These are phyloP conservation scores for Pseudogymnoascus sp. DNA, from an alignment of 2,329 filamentous ascomycete species.

Conservation along the genomic window DNA sequence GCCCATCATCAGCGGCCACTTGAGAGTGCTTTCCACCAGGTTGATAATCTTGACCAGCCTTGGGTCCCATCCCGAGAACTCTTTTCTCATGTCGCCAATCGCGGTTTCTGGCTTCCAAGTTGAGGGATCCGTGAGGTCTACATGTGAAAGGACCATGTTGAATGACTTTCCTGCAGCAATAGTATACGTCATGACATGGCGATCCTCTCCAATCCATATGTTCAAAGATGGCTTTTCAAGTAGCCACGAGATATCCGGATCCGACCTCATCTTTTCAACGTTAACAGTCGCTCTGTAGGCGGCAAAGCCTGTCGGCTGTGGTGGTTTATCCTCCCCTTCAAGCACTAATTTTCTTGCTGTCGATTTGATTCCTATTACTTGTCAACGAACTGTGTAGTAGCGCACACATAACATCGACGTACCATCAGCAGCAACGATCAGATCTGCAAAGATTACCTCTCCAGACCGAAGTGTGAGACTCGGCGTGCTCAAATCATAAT, in stretches of 20 bases:
- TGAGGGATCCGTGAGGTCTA: slow-evolving; percentile 30
- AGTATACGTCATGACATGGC: slow-evolving; percentile 39
- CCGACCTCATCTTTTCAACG: slow-evolving; percentile 29
- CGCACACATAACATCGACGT: background rate
- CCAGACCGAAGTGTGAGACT: slow-evolving; percentile 23
- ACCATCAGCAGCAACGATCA: slow-evolving; percentile 34
- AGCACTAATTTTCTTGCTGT: slow-evolving; percentile 19
- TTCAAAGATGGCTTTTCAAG: slow-evolving; percentile 30
- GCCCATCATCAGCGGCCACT: slow-evolving; percentile 9
- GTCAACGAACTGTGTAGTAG: background rate
- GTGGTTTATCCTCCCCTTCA: slow-evolving; percentile 26
- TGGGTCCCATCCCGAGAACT: slow-evolving; percentile 30
- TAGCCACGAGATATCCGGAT: slow-evolving; percentile 33
- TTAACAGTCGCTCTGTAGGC: slow-evolving; percentile 37
- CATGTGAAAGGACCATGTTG: slow-evolving; percentile 40
- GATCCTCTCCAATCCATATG: slow-evolving; percentile 35
- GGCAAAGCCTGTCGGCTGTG: slow-evolving; percentile 31
- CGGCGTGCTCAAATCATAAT: slow-evolving; percentile 19
- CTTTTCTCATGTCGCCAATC: slow-evolving; percentile 28
- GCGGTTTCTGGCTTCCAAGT: slow-evolving; percentile 25
- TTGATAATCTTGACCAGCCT: slow-evolving; percentile 32
- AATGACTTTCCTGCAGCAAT: slow-evolving; percentile 37
- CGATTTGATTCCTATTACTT: slow-evolving; percentile 26
- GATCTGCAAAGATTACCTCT: slow-evolving; percentile 22
- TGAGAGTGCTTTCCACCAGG: slow-evolving; percentile 28